Evolutionary conservation across 306 rosid genomes (phyloP).

Genomic region (Cotoneaster glaucophyllus): DNA sequence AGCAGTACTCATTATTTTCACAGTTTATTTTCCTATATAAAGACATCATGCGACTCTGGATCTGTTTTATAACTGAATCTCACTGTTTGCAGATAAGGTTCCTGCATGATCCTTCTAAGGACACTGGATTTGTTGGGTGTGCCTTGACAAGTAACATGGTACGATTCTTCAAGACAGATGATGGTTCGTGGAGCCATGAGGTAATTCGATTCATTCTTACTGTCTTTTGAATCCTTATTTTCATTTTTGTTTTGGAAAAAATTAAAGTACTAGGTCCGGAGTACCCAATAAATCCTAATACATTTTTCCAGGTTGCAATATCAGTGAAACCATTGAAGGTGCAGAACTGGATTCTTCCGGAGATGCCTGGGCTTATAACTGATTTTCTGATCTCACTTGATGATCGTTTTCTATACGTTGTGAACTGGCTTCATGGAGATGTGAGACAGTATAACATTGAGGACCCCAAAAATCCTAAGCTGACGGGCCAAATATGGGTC

Average conservation of each 20-base stretch:
- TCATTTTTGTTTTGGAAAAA: neutral
- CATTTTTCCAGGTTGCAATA: constrained; percentile 51
- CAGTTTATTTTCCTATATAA: neutral
- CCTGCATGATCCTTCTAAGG: constrained; percentile 91
- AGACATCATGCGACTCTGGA: neutral
- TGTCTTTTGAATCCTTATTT: neutral
- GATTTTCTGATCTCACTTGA: constrained; percentile 86
- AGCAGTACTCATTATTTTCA: neutral
- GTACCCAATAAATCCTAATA: neutral
- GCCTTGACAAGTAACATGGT: constrained; percentile 86
- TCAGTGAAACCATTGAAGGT: constrained; percentile 72
- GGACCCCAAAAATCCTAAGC: constrained; percentile 57
- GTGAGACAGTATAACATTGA: constrained; percentile 84
- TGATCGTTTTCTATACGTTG: constrained; percentile 76
- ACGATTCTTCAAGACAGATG: constrained; percentile 65
- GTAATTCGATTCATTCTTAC: constrained; percentile 20
- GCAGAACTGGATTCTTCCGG: constrained; percentile 90
- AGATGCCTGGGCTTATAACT: constrained; percentile 93
- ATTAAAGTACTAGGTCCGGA: neutral
- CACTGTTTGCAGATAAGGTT: constrained; percentile 61
- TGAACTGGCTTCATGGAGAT: constrained; percentile 98
- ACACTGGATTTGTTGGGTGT: constrained; percentile 82
- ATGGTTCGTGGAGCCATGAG: constrained; percentile 91
- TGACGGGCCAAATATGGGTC: constrained; percentile 80
- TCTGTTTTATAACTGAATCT: neutral